Evolutionary conservation across 176 grass and related monocot genomes (phyloP), one percentile per base, ranked within the genome.

Genomic region (Ananas comosus): DNA sequence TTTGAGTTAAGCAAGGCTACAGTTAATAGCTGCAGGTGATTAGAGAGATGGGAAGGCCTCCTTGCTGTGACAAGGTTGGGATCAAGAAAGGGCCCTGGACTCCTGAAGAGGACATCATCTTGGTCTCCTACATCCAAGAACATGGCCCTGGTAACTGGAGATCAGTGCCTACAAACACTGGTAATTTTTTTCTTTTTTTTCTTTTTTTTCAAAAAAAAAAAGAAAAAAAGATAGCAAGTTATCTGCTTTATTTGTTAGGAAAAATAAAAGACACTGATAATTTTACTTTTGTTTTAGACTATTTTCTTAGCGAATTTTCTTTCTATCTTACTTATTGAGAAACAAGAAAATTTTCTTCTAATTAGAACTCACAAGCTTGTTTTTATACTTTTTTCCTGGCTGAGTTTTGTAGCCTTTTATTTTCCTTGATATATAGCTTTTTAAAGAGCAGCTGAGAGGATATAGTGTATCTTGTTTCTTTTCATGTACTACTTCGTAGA

Each of bases 21-120:
- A 48, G 58, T 67, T 69, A 72, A 72, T 73, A 51, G 53, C 48
- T 57, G 8, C 65, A 49, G 2, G 57, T 59, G 63, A 12, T 24
- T 25, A 42, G 22, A 42, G 22, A 10, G 69, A 96, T 96, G 87
- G 91, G 84, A 4, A 87, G 91, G 66, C 84, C 79, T 72, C 91
- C 91, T 65, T 96, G 91, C 77, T 96, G 91, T 74, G 87, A 96
- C 74, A 90, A 82, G 53, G 72, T 76, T 13, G 87, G 87, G 23
- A 66, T 87, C 54, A 95, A 96, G 81, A 96, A 96, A 70, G 91
- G 91, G 21, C 91, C 87, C 28, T 96, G 91, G 91, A 91, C 91
- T 51, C 91, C 91, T 27, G 91, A 91, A 78, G 91, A 96, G 75
- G 91, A 96, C 73, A 83, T 88, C 70, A 76, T 91, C 80, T 79